phyloP scores from a whole-genome alignment of 2,329 filamentous ascomycete species.

The Aureobasidium sp. region DNA sequence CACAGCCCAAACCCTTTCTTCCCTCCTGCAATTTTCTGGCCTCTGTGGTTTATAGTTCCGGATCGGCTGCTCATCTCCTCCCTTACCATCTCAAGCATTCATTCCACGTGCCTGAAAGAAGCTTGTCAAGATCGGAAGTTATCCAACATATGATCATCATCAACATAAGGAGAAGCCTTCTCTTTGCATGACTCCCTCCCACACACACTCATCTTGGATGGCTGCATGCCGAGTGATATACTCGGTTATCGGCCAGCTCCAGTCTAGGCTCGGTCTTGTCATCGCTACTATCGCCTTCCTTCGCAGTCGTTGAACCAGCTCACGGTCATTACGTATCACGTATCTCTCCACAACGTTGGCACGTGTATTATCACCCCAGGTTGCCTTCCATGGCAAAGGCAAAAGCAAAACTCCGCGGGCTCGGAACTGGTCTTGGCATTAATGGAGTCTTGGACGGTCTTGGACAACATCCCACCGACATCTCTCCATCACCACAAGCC shows the following conservation, averaged over 20 bases:
- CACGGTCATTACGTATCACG: not conserved
- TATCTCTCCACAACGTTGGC: conserved; percentile 1
- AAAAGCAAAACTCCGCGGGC: conserved; percentile 11
- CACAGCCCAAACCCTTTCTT: not conserved
- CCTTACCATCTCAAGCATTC: not conserved
- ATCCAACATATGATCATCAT: not conserved
- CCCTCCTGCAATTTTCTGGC: not conserved
- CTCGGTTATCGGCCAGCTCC: not conserved
- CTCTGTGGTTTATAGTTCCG: not conserved
- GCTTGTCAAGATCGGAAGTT: not conserved
- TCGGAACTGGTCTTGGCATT: not conserved
- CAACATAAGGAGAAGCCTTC: not conserved
- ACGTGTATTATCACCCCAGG: not conserved
- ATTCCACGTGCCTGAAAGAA: not conserved
- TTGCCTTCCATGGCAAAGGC: not conserved
- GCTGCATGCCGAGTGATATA: not conserved
- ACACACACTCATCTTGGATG: no score
- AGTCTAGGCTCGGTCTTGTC: conserved; percentile 10
- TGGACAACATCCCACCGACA: not conserved
- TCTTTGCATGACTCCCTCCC: not conserved
- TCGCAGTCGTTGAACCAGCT: not conserved
- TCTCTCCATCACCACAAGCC: not conserved
- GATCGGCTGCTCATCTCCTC: conserved; percentile 2
- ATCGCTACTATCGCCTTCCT: conserved; percentile 3
- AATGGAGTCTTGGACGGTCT: not conserved